Base-by-base conservation (phyloP, 345 rosid genomes). In the Erodium maritimum region DNA sequence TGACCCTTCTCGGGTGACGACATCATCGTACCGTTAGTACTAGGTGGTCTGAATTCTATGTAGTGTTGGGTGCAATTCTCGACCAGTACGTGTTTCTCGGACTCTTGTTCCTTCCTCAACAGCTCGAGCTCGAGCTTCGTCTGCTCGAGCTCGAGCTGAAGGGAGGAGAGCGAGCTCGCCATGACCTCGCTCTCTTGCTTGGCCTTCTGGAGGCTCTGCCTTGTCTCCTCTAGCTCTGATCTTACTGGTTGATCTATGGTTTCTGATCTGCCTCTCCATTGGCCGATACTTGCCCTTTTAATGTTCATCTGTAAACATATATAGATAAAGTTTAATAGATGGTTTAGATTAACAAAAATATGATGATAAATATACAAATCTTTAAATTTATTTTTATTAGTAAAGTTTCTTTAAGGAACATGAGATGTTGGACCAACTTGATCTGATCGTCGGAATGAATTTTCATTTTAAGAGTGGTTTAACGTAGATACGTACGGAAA, bases 201-300 rank as follows among this genome's bases (percentile, higher is more conserved):
- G 2, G 88, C 96, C 57, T 70, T 79, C 55, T 77, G 50, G 21
- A 93, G 91, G 60, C 66, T 77, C 25, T 78, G 82, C 58, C 75
- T 93, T 46, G 99, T 82, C 71, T 82, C 97, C 70, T 83, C 82
- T 20, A 90, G 78, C 74, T 89, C 91, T 5, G 75, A 81, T 34
- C 69, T 65, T 13, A 79, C 58, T 1, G 63, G 73, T 59, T 19
- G 67, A 50, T 57, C 13, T 61, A 17, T 34, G 14, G 42, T 34
- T 45, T 71, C 33, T 63, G 34, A 42, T 23, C 1, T 16, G 63
- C 52, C 7, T 76, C 51, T 54, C 55, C 69, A 52, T 62, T 70
- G 68, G 58, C 79, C n/a, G n/a, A n/a, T n/a, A n/a, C n/a, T 56
- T 19, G 62, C 37, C 50, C 46, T 70, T 33, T 67, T 83, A 1